These are phyloP conservation scores for Fusarium transvaalense DNA, from an alignment of 2,329 filamentous ascomycete genomes.

Conservation along the genomic window DNA sequence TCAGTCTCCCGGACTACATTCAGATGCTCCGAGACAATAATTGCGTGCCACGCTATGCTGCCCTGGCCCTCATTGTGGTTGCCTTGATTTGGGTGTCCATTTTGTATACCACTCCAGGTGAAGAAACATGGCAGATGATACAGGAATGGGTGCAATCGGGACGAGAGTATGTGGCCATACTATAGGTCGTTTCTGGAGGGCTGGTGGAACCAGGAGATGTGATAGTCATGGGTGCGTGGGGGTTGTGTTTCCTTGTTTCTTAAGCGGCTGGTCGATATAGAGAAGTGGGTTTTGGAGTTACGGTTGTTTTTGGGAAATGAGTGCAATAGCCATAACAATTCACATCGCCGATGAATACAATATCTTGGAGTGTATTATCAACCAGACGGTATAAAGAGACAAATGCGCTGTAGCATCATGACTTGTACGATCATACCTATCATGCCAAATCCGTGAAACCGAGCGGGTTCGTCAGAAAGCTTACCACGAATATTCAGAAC, in stretches of 20 bases:
- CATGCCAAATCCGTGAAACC: too few relatives aligned
- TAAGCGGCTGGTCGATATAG: neutral
- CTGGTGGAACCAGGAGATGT: neutral
- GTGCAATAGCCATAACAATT: neutral
- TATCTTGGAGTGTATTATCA: too few relatives aligned
- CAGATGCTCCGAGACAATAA: conserved; percentile 27
- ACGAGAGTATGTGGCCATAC: neutral
- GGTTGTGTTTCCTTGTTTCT: conserved; percentile 6
- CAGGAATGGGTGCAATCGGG: conserved; percentile 1
- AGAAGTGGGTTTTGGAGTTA: conserved; percentile 11
- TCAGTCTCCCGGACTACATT: conserved; percentile 43
- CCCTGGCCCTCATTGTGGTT: conserved; percentile 30
- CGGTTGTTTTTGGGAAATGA: neutral
- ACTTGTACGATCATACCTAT: too few relatives aligned
- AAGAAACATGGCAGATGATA: conserved; percentile 16
- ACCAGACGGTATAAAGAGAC: too few relatives aligned
- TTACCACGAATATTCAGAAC: neutral
- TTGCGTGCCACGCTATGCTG: conserved; percentile 21
- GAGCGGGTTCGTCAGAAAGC: neutral
- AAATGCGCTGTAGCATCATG: neutral
- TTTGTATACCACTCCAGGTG: conserved; percentile 15
- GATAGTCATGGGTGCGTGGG: conserved; percentile 16
- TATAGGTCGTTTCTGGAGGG: neutral
- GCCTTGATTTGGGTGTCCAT: conserved; percentile 11
- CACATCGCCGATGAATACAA: neutral